phyloP scores from a whole-genome alignment of 2,329 filamentous ascomycete genomes.

The Botrytis hyacinthi region DNA sequence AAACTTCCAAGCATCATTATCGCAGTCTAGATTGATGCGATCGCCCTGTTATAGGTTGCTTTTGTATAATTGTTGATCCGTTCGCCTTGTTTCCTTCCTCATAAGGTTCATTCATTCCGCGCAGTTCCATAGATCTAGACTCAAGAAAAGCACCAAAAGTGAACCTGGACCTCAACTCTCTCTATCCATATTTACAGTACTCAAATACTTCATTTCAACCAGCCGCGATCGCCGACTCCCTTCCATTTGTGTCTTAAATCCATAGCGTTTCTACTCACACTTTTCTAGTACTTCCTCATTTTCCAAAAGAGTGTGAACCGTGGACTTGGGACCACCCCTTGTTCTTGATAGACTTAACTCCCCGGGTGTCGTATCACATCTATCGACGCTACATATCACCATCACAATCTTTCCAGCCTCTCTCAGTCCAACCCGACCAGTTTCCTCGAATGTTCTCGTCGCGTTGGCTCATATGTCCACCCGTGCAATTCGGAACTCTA shows the following conservation, averaged over 20 bases:
- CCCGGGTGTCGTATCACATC: not conserved
- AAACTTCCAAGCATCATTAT: not conserved
- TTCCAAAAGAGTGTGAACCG: not conserved
- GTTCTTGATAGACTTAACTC: not conserved
- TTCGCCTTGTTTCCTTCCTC: not conserved
- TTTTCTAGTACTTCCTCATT: not conserved
- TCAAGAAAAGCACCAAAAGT: not conserved
- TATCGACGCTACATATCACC: not conserved
- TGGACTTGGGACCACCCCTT: not conserved
- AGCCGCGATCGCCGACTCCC: not conserved
- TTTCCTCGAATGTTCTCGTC: not conserved
- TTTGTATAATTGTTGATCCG: not conserved
- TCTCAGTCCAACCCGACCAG: not conserved
- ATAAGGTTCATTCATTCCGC: not conserved
- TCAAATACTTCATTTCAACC: not conserved
- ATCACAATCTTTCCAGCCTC: not conserved
- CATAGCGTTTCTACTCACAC: not conserved
- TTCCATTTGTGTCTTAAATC: not conserved
- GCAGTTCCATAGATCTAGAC: not conserved
- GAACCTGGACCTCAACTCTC: not conserved
- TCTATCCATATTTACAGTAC: not conserved
- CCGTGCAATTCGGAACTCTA: not conserved
- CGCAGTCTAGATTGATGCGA: not conserved
- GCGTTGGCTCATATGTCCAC: not conserved
- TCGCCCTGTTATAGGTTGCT: not conserved